These are phyloP conservation scores for Torulaspora indica DNA, from an alignment of 805 yeast genomes.

Conservation along the genomic window DNA sequence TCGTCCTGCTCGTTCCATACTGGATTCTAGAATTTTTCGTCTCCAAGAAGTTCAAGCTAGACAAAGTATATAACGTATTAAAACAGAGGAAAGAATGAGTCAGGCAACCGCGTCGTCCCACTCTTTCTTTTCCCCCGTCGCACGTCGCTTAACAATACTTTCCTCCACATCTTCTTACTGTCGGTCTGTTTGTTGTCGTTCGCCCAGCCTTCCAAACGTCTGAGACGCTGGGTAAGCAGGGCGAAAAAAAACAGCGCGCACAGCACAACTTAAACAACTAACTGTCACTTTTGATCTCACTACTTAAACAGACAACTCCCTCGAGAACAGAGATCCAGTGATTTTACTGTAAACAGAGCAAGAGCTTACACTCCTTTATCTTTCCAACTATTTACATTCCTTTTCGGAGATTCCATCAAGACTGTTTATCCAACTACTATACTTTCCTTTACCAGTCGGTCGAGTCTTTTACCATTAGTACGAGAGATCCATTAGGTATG, in stretches of 20 bases:
- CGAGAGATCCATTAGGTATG: constrained; percentile 5
- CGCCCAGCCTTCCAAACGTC: constrained; percentile 2
- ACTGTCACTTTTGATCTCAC: not conserved
- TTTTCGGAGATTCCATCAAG: constrained; percentile 15
- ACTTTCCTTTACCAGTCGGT: constrained; percentile 15
- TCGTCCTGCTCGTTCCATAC: constrained; percentile 43
- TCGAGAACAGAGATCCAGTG: not conserved
- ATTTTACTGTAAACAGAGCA: not conserved
- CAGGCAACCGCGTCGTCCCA: constrained; percentile 11
- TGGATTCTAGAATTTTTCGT: constrained; percentile 43
- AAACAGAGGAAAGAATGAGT: constrained; percentile 15
- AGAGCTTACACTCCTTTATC: constrained; percentile 13
- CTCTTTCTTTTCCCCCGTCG: constrained; percentile 1
- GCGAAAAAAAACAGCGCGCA: constrained; percentile 3
- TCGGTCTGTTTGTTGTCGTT: not conserved
- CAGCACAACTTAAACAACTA: not conserved
- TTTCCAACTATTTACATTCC: constrained; percentile 39
- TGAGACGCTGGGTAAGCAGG: constrained; percentile 3
- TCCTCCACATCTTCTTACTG: not conserved
- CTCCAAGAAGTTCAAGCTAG: constrained; percentile 40
- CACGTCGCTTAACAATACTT: not conserved
- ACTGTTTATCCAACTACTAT: constrained; percentile 21
- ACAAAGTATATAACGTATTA: constrained; percentile 34
- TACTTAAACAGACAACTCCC: constrained; percentile 3
- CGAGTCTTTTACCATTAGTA: not conserved